Percentiles rank a stretch among this genome's conserved stretches.
Evolutionary conservation across 352 stramenopile genomes (phyloP).

Genomic region (Phytophthora tubulina): DNA sequence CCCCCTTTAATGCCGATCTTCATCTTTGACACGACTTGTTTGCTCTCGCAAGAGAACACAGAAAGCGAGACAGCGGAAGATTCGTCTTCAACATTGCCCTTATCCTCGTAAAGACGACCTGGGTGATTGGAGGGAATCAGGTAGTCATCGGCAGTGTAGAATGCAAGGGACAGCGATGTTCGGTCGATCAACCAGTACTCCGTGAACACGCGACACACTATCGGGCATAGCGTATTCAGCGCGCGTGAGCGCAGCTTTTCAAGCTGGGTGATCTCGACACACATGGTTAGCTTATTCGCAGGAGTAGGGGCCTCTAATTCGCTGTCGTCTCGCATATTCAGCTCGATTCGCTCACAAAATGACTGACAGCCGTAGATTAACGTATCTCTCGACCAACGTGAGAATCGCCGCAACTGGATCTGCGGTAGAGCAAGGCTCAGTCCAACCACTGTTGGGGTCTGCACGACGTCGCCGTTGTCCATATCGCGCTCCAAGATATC

Average conservation of each 20-base stretch:
- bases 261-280: constrained; percentile 62
- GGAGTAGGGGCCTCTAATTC: constrained; percentile 35
- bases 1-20: constrained; percentile 72
- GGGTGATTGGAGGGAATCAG: constrained; percentile 62
- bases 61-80: constrained; percentile 67
- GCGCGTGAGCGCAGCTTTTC: constrained; percentile 56
- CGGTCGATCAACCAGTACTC: constrained; percentile 91
- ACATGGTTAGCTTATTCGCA: constrained; percentile 70
- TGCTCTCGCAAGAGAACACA: constrained; percentile 76
- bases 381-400: constrained; percentile 58
- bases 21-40: constrained; percentile 74
- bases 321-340: constrained; percentile 56
- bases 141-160: constrained; percentile 74
- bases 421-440: constrained; percentile 77
- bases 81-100: constrained; percentile 26
- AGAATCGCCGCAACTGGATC: constrained; percentile 66
- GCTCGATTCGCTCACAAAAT: constrained; percentile 74
- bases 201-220: constrained; percentile 77
- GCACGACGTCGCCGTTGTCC: constrained; percentile 39
- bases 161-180: constrained; percentile 73
- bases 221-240: constrained; percentile 62
- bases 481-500: constrained; percentile 71
- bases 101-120: constrained; percentile 37
- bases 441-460: constrained; percentile 73
- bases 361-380: constrained; percentile 79